Evolutionary conservation across 768 basidiomycete species (phyloP).

Genomic region (Serendipita vermifera): DNA sequence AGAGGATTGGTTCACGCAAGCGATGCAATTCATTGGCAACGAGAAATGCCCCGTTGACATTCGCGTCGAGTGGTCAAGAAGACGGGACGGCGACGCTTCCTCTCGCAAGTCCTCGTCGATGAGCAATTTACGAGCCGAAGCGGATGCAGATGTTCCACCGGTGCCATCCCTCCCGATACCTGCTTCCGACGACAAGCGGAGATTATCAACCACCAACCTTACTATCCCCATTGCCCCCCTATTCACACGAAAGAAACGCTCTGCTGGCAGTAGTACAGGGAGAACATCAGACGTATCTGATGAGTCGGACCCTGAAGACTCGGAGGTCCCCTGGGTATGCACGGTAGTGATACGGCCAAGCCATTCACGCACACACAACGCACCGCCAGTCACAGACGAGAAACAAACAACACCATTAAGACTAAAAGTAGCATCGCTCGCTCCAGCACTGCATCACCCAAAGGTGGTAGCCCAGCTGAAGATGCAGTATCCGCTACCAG

Average conservation of each 20-base stretch:
- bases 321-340: conserved; percentile 93
- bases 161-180: not conserved
- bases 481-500: conserved; percentile 77
- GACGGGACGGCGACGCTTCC: not conserved
- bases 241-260: not conserved
- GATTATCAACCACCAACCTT: not conserved
- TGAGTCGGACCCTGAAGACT: conserved; percentile 91
- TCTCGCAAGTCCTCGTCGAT: not conserved
- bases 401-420: not conserved
- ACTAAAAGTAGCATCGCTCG: conserved; percentile 70
- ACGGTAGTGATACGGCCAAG: conserved; percentile 48
- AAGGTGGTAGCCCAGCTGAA: conserved; percentile 87
- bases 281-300: conserved; percentile 34
- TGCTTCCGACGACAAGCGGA: not conserved
- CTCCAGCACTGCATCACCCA: conserved; percentile 90
- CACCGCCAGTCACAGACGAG: not conserved
- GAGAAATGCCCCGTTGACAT: conserved; percentile 5
- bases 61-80: not conserved
- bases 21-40: not conserved
- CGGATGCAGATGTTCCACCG: not conserved
- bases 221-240: not conserved
- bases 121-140: not conserved
- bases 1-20: conserved; percentile 5
- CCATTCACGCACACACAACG: conserved; percentile 4
- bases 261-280: not conserved